Conservation (phyloP, 140 eudicot species). For the Oenanthe javanica region DNA sequence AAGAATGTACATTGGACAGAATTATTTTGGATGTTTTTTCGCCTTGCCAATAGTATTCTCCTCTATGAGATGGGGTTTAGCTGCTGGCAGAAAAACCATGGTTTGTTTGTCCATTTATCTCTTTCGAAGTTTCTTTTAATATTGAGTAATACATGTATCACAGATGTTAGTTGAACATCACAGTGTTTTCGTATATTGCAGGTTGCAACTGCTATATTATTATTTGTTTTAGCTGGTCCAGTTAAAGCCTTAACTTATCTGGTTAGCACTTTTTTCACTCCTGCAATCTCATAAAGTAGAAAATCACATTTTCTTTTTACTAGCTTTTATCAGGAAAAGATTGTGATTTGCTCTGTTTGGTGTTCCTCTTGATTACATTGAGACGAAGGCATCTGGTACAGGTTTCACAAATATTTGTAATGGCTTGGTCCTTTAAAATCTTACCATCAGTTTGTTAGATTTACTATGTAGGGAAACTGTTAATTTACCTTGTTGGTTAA, state of each 20-base stretch:
- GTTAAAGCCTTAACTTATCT: conserved; percentile 73
- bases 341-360: neutral
- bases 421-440: neutral
- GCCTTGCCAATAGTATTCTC: conserved; percentile 91
- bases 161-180: neutral
- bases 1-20: conserved; percentile 35
- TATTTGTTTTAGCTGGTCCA: conserved; percentile 87
- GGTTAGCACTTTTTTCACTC: conserved; percentile 59
- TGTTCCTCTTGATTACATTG: neutral
- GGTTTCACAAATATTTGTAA: neutral
- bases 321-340: neutral
- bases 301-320: neutral
- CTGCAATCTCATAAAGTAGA: too few relatives aligned
- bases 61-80: conserved; percentile 83
- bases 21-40: conserved; percentile 89
- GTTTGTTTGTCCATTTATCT: conserved; percentile 35
- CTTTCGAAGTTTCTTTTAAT: too few relatives aligned
- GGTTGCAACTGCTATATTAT: conserved; percentile 80
- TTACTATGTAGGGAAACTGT: too few relatives aligned
- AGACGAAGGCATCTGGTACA: neutral
- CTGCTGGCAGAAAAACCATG: conserved; percentile 94
- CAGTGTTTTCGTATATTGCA: conserved; percentile 17
- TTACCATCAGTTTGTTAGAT: neutral
- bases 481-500: neutral
- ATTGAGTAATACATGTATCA: neutral